Evolutionary conservation across 495 filamentous ascomycete species (phyloP).

Genomic region (Podospora didyma): DNA sequence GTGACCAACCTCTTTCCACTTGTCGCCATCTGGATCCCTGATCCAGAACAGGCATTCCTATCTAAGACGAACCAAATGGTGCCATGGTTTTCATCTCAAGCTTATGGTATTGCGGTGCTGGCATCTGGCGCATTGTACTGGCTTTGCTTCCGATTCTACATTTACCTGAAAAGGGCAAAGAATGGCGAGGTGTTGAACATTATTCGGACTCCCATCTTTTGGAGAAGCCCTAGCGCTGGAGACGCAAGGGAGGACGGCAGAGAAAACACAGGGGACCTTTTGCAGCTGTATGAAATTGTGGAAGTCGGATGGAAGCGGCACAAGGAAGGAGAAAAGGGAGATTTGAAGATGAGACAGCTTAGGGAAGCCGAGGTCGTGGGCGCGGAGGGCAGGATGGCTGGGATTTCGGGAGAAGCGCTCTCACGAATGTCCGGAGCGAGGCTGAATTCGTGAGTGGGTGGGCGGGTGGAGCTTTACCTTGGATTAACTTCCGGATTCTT

Average conservation of each 20-base stretch:
- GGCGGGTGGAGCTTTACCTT: too few species aligned
- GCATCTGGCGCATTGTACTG: conserved; percentile 6
- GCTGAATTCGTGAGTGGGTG: neutral
- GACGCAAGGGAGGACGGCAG: too few species aligned
- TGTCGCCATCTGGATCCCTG: conserved; percentile 17
- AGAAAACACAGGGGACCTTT: too few species aligned
- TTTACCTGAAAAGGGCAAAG: conserved; percentile 10
- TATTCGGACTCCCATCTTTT: conserved; percentile 14
- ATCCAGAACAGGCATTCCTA: conserved; percentile 2
- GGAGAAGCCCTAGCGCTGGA: neutral
- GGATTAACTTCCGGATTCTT: too few species aligned
- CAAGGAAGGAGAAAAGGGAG: conserved; percentile 1
- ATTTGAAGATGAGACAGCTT: neutral
- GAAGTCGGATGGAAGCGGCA: conserved; percentile 6
- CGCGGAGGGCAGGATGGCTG: neutral
- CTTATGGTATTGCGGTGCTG: neutral
- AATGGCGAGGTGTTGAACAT: conserved; percentile 9
- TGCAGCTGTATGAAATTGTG: conserved; percentile 19
- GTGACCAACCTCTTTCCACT: conserved; percentile 12
- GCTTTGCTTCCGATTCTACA: conserved; percentile 12
- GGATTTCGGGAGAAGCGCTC: neutral
- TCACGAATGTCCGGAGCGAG: conserved; percentile 2
- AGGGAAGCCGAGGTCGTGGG: neutral
- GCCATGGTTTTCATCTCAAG: neutral
- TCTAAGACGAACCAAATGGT: neutral